Base-by-base conservation (phyloP, 768 basidiomycete genomes). In the Pisolithus microcarpus region DNA sequence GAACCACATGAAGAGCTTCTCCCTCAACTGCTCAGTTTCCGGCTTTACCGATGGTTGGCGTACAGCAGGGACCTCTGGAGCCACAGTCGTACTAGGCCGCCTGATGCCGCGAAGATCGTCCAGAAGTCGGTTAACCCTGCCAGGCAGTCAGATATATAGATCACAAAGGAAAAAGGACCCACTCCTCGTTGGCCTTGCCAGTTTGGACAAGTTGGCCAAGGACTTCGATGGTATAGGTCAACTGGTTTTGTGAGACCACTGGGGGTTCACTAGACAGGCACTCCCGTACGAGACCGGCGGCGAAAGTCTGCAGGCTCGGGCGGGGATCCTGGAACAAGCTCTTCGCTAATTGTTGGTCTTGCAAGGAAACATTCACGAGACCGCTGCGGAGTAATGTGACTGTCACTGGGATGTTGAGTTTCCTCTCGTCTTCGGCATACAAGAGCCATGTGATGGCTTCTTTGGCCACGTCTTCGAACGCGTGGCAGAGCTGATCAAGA, bases 401-500 rank as follows among this genome's bases (percentile, higher is more conserved):
- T 0, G 93, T 96, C 56, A 96, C 95, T 10, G 92, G 81, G 10
- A 98, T 84, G 62, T 97, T 97, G 70, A 89, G 87, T 71, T 99
- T 99, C 60, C 96, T 91, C 91, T 94, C 90, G 63, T 99, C 96
- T 63, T 98, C 94, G 4, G 96, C 90, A 63, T 92, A 96, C 42
- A 97, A 72, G 44, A 99, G 73, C 96, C 96, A 99, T 2, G 88
- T 89, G 46, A 93, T 87, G 6, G 95, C 96, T 70, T 99, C 96
- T 67, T 93, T 93, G 16, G 87, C 90, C 42, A 97, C 95, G 56
- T 95, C 91, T 58, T 90, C 84, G 55, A 92, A 94, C 15, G 83
- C 73, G 54, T 84, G 82, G 65, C 96, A 98, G 38, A 99, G 72
- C 55, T 91, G 86, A 52, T 93, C 87, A 13, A 99, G 72, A 42